These are phyloP conservation scores for Penicillium hesseltinei DNA, from an alignment of 2,329 filamentous ascomycete species.

Conservation along the genomic window DNA sequence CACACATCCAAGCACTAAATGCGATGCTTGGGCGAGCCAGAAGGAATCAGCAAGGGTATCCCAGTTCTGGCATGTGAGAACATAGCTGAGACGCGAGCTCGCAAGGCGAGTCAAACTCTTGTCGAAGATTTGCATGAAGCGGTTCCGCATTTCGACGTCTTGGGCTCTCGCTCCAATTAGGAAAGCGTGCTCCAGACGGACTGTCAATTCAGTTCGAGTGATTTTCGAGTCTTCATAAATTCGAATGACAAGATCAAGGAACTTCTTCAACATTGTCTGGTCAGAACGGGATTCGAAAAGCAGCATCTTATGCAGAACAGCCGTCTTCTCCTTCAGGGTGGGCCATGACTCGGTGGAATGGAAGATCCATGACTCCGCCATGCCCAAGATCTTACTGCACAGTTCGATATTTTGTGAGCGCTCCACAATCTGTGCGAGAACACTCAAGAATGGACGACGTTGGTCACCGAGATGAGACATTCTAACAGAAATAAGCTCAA, in stretches of 20 bases:
- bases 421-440: slow-evolving; percentile 90
- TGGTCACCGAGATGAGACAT: slow-evolving; percentile 93
- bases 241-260: slow-evolving; percentile 90
- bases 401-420: slow-evolving; percentile 84
- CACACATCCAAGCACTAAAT: slow-evolving; percentile 85
- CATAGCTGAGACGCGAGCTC: slow-evolving; percentile 82
- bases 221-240: slow-evolving; percentile 99
- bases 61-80: slow-evolving; percentile 93
- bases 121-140: slow-evolving; percentile 96
- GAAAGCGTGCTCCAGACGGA: slow-evolving; percentile 97
- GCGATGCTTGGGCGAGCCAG: slow-evolving; percentile 93
- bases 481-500: slow-evolving; percentile 84
- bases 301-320: slow-evolving; percentile 98
- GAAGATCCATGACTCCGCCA: slow-evolving; percentile 97
- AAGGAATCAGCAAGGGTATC: slow-evolving; percentile 92
- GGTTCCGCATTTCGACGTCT: slow-evolving; percentile 94
- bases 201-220: slow-evolving; percentile 88
- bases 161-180: slow-evolving; percentile 89
- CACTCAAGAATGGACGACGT: slow-evolving; percentile 87
- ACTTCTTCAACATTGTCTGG: slow-evolving; percentile 82
- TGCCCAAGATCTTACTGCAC: slow-evolving; percentile 86
- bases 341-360: slow-evolving; percentile 92
- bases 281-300: slow-evolving; percentile 86
- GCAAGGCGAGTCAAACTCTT: slow-evolving; percentile 90
- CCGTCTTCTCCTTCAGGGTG: slow-evolving; percentile 97